Evolutionary conservation across 2,329 filamentous ascomycete species (phyloP).

Genomic region (Clonostachys rosea): DNA sequence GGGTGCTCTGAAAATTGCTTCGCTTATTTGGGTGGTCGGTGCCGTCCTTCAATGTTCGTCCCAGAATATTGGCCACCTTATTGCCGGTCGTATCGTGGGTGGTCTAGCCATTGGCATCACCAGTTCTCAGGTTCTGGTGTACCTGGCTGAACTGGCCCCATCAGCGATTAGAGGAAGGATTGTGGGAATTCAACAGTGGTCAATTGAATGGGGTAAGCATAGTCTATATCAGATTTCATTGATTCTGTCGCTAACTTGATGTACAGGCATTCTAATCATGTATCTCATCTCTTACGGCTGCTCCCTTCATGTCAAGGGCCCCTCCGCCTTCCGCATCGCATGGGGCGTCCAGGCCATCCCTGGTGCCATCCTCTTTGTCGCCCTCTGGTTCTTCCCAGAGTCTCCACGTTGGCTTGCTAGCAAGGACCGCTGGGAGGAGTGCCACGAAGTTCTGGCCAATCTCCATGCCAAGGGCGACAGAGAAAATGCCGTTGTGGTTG

Average conservation of each 20-base stretch:
- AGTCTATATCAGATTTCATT: neutral
- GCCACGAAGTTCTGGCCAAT: slow-evolving; percentile 44
- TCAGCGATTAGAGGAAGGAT: slow-evolving; percentile 55
- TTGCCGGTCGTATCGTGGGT: slow-evolving; percentile 54
- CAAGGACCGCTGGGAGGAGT: slow-evolving; percentile 55
- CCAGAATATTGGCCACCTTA: slow-evolving; percentile 50
- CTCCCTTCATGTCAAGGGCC: slow-evolving; percentile 44
- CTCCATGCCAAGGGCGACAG: slow-evolving; percentile 53
- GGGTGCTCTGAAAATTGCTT: slow-evolving; percentile 37
- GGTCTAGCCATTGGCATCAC: slow-evolving; percentile 63
- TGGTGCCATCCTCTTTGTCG: slow-evolving; percentile 50
- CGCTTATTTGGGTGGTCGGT: slow-evolving; percentile 48
- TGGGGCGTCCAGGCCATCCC: slow-evolving; percentile 63
- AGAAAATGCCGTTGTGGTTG: slow-evolving; percentile 48
- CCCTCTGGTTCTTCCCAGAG: slow-evolving; percentile 55
- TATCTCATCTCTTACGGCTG: slow-evolving; percentile 64
- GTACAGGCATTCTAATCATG: slow-evolving; percentile 61
- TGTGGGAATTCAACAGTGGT: slow-evolving; percentile 69
- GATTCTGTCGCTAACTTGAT: neutral
- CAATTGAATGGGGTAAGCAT: slow-evolving; percentile 53
- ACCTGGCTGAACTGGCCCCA: slow-evolving; percentile 62
- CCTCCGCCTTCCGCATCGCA: slow-evolving; percentile 56
- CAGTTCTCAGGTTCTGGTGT: slow-evolving; percentile 64
- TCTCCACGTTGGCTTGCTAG: slow-evolving; percentile 61
- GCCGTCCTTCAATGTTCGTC: slow-evolving; percentile 55